A percentile compares a stretch with the other conserved stretches of the same genome.
phyloP scores from a whole-genome alignment of 1,139 yeast genomes.

The Arxiozyma heterogenica region DNA sequence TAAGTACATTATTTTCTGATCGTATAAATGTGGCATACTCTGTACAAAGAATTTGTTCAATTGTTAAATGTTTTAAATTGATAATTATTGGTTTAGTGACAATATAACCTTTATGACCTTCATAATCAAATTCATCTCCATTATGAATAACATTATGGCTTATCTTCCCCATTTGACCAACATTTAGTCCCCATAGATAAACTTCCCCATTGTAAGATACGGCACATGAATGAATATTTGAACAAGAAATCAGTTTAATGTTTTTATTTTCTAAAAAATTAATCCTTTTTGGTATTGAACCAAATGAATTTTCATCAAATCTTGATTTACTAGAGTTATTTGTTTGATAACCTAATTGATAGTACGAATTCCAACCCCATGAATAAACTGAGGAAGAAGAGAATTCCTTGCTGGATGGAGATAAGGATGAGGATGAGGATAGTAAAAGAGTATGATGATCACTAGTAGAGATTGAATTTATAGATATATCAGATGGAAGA shows the following conservation, averaged over 20 bases:
- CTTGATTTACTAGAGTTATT: conserved; percentile 28
- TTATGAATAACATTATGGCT: conserved; percentile 13
- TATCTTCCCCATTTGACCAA: conserved; percentile 72
- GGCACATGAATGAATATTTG: conserved; percentile 59
- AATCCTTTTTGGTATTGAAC: conserved; percentile 43
- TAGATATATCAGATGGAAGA: conserved; percentile 18
- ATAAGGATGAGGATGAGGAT: background rate
- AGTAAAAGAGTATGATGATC: conserved; percentile 57
- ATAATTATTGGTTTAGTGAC: conserved; percentile 15
- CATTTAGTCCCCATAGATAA: conserved; percentile 71
- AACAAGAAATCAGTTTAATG: conserved; percentile 52
- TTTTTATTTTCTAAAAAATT: conserved; percentile 39
- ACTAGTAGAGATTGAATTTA: conserved; percentile 44
- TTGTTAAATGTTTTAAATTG: conserved; percentile 26
- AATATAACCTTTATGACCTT: conserved; percentile 17
- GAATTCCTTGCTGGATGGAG: no score
- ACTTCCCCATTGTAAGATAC: conserved; percentile 47
- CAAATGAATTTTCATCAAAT: conserved; percentile 33
- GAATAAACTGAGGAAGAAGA: conserved; percentile 44
- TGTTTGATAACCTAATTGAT: conserved; percentile 55
- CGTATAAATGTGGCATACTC: conserved; percentile 66
- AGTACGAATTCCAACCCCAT: conserved; percentile 69
- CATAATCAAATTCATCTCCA: conserved; percentile 14
- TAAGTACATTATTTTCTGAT: conserved; percentile 50
- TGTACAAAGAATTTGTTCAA: conserved; percentile 54